Conservation (phyloP, 192 early-diverging fungal species). For the Glomus cerebriforme region DNA sequence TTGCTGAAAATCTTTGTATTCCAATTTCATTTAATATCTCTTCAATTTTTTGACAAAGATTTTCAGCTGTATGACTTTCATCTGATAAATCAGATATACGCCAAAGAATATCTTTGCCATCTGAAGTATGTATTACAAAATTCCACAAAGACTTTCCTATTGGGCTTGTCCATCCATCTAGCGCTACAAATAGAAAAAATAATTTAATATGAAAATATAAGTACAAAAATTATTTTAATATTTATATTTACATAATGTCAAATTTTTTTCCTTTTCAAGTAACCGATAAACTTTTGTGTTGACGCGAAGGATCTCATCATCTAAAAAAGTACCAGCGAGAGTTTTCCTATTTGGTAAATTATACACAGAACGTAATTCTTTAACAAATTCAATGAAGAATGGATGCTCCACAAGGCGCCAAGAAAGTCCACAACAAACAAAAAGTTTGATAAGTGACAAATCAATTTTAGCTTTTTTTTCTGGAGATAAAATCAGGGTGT, state of each 20-base stretch:
- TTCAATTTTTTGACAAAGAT: background rate
- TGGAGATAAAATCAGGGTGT: background rate
- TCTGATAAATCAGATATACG: background rate
- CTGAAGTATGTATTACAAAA: background rate
- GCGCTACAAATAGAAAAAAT: background rate
- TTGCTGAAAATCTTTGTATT: background rate
- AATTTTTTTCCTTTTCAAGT: background rate
- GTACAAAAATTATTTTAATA: background rate
- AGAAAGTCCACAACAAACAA: background rate
- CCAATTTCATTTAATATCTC: background rate
- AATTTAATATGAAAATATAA: background rate
- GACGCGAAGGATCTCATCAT: background rate
- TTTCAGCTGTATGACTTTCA: background rate
- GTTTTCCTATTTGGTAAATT: background rate
- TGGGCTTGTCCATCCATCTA: background rate
- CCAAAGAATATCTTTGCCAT: constrained; percentile 9
- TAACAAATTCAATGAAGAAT: background rate
- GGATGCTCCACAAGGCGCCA: background rate
- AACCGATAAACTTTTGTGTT: background rate
- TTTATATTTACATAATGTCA: background rate
- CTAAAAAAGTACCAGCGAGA: background rate
- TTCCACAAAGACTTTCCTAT: background rate
- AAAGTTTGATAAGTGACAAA: background rate
- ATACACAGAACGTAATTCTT: background rate
- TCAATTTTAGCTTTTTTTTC: background rate